Evolutionary conservation across 2,329 filamentous ascomycete genomes (phyloP).

Genomic region (Myrmaecium sp.): DNA sequence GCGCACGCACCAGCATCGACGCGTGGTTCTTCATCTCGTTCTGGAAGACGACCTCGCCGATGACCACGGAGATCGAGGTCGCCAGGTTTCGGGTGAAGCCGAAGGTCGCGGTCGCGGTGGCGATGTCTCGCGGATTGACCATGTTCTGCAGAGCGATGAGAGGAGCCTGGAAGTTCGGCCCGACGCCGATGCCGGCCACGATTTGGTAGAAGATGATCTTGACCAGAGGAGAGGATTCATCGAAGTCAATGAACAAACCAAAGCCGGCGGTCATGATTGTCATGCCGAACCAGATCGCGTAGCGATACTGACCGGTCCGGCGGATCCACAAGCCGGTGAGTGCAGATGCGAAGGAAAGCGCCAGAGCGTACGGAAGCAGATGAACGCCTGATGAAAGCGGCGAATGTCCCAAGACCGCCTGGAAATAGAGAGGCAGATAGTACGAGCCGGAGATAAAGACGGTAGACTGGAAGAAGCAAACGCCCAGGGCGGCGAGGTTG

Average conservation of each 20-base stretch:
- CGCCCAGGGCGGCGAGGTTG: slow-evolving; percentile 46
- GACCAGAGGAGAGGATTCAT: slow-evolving; percentile 16
- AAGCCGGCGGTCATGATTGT: slow-evolving; percentile 20
- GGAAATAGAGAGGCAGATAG: slow-evolving; percentile 75
- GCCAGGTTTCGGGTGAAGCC: slow-evolving; percentile 52
- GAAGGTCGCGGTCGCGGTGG: slow-evolving; percentile 50
- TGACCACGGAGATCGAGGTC: slow-evolving; percentile 49
- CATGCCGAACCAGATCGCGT: slow-evolving; percentile 20
- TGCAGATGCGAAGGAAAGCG: slow-evolving; percentile 47
- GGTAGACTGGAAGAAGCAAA: slow-evolving; percentile 58
- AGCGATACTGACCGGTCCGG: slow-evolving; percentile 28
- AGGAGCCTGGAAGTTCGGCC: slow-evolving; percentile 52
- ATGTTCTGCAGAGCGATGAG: slow-evolving; percentile 51
- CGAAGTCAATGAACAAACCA: slow-evolving; percentile 21
- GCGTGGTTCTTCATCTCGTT: slow-evolving; percentile 49
- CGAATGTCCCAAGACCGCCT: slow-evolving; percentile 50
- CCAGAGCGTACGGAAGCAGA: slow-evolving; percentile 51
- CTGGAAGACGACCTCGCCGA: slow-evolving; percentile 66
- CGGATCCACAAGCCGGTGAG: slow-evolving; percentile 34
- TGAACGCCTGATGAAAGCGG: slow-evolving; percentile 61
- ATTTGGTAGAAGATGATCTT: slow-evolving; percentile 24
- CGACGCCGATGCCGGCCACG: slow-evolving; percentile 29
- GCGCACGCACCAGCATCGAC: slow-evolving; percentile 27
- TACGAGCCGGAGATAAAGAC: slow-evolving; percentile 65
- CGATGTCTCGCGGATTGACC: slow-evolving; percentile 45